phyloP scores from a whole-genome alignment of 352 stramenopile genomes.

The Phytophthora pinifolia region DNA sequence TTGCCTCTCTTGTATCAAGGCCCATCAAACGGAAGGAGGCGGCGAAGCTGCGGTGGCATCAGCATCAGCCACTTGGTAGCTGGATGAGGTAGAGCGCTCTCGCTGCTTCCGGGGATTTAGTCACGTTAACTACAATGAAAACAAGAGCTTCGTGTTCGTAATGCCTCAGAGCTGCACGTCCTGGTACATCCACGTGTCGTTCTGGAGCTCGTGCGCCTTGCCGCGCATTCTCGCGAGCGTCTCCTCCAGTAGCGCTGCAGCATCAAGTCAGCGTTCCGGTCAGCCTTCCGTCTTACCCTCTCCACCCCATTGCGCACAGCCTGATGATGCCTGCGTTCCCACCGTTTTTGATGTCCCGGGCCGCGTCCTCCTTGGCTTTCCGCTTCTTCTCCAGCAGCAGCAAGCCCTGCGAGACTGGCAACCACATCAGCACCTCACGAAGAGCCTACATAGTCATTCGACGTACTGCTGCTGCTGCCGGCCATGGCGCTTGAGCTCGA shows the following conservation, averaged over 20 bases:
- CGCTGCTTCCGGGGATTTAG: conserved; percentile 26
- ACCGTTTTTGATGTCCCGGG: conserved; percentile 48
- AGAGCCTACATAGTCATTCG: background rate
- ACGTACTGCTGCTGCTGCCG: conserved; percentile 18
- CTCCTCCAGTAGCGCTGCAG: conserved; percentile 52
- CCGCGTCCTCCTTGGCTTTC: conserved; percentile 47
- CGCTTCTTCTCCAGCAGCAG: conserved; percentile 57
- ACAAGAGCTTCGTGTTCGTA: conserved; percentile 14
- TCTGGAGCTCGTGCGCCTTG: conserved; percentile 58
- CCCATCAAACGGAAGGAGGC: conserved; percentile 10
- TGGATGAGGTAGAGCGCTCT: conserved; percentile 20
- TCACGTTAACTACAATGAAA: conserved; percentile 34
- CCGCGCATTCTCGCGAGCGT: conserved; percentile 49
- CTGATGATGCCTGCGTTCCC: conserved; percentile 7
- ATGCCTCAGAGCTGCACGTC: conserved; percentile 47
- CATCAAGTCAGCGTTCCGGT: no score
- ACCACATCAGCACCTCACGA: background rate
- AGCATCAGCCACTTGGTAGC: conserved; percentile 32
- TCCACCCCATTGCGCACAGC: conserved; percentile 2
- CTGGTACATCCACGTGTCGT: conserved; percentile 81
- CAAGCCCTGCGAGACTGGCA: conserved; percentile 37
- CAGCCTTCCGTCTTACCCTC: no score
- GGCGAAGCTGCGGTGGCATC: conserved; percentile 5
- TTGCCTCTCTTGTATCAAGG: background rate
- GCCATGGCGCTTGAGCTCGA: conserved; percentile 1